Conservation (phyloP, 1,139 yeast genomes). For the Hanseniaspora sp. region DNA sequence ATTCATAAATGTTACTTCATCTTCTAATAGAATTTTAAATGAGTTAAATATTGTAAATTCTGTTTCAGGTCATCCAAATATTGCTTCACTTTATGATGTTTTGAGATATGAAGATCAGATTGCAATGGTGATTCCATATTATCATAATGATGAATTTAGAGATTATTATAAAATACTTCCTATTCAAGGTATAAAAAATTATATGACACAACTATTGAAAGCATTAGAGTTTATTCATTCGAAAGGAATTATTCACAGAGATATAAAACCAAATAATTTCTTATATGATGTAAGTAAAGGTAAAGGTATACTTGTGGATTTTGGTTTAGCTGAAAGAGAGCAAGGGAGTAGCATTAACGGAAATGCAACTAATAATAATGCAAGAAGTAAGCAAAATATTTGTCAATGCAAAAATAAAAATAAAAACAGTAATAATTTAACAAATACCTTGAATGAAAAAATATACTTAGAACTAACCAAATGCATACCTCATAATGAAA, state of each 20-base stretch:
- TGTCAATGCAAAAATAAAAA: neutral
- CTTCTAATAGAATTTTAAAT: slow-evolving; percentile 80
- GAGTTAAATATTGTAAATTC: slow-evolving; percentile 68
- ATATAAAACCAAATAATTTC: slow-evolving; percentile 82
- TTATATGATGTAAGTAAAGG: slow-evolving; percentile 65
- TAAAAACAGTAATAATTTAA: slow-evolving; percentile 17
- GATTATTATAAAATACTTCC: slow-evolving; percentile 75
- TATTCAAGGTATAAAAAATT: slow-evolving; percentile 64
- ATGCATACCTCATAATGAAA: slow-evolving; percentile 72
- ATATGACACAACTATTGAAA: slow-evolving; percentile 66
- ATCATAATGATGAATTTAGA: slow-evolving; percentile 82
- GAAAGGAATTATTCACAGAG: slow-evolving; percentile 73
- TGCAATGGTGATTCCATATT: slow-evolving; percentile 81
- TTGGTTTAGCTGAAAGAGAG: slow-evolving; percentile 74
- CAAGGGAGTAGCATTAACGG: neutral
- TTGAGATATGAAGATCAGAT: slow-evolving; percentile 82
- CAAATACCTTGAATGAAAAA: slow-evolving; percentile 9
- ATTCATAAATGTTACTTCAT: slow-evolving; percentile 87
- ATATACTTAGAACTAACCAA: slow-evolving; percentile 32
- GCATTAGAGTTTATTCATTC: slow-evolving; percentile 69
- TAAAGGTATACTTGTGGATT: slow-evolving; percentile 79
- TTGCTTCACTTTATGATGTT: slow-evolving; percentile 85
- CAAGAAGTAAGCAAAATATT: neutral
- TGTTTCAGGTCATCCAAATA: slow-evolving; percentile 55
- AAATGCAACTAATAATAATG: neutral